Percentiles rank a stretch among this genome's conserved stretches.
Conservation (phyloP, 345 rosid genomes). For the Melaleuca alternifolia region DNA sequence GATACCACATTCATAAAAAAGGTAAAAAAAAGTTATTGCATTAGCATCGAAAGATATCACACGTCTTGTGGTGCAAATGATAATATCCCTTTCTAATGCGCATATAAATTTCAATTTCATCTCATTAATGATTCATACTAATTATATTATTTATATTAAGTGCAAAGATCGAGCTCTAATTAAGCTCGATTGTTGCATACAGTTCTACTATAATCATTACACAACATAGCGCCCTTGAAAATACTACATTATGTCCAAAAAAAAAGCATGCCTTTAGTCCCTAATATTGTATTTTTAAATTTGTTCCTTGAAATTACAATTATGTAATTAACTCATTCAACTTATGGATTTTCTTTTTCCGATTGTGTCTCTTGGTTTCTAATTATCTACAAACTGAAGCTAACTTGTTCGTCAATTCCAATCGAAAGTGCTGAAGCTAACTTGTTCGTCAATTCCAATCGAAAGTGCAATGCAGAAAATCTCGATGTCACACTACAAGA, state of each 20-base stretch:
- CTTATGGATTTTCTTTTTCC: not conserved
- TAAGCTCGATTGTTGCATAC: not conserved
- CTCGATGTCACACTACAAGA: not conserved
- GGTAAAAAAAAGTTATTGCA: not conserved
- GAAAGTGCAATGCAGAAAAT: accelerated
- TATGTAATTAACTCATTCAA: not conserved
- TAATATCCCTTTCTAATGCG: not conserved
- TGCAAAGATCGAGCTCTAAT: not conserved
- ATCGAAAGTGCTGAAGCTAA: accelerated
- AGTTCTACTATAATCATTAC: not conserved
- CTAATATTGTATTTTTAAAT: not conserved
- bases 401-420: not conserved
- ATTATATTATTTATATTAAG: not conserved
- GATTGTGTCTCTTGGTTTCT: not conserved
- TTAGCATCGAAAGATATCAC: not conserved
- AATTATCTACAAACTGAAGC: not conserved
- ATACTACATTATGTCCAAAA: not conserved
- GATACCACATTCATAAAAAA: not conserved
- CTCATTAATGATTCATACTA: not conserved
- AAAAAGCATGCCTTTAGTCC: not conserved
- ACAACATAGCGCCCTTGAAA: accelerated
- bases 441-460: not conserved
- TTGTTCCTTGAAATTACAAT: not conserved
- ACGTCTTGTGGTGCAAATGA: not conserved
- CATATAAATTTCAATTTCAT: not conserved